phyloP scores from a whole-genome alignment of 768 basidiomycete species.

The Strobilomyces dryophilus region DNA sequence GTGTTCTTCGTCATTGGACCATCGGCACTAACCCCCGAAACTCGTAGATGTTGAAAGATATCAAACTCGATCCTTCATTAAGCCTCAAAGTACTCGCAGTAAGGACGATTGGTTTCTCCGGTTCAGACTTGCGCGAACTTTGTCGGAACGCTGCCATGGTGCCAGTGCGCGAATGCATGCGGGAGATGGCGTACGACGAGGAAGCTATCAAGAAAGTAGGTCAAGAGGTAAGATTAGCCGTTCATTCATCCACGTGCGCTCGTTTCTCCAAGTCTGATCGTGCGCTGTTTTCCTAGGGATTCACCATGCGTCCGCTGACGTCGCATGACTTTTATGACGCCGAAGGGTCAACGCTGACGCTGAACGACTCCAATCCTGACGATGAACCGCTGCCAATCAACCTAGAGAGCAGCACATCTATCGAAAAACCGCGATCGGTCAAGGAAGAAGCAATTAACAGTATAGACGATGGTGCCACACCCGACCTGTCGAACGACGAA shows the following conservation, averaged over 20 bases:
- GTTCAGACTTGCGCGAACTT: conserved; percentile 88
- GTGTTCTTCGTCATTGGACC: background rate
- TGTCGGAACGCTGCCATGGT: conserved; percentile 94
- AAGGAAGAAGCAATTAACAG: background rate
- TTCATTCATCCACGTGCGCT: background rate
- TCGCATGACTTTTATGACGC: conserved; percentile 63
- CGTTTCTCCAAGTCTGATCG: background rate
- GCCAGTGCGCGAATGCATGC: conserved; percentile 82
- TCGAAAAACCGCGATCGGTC: background rate
- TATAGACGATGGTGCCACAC: background rate
- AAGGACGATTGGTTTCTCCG: conserved; percentile 72
- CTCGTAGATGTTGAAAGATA: conserved; percentile 78
- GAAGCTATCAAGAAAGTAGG: conserved; percentile 44
- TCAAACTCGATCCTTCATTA: conserved; percentile 60
- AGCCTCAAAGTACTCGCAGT: conserved; percentile 59
- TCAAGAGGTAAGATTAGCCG: conserved; percentile 34
- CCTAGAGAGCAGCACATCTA: background rate
- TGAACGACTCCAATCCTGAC: conserved; percentile 26
- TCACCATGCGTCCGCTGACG: conserved; percentile 68
- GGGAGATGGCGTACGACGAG: conserved; percentile 43
- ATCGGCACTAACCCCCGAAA: background rate
- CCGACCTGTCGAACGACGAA: background rate
- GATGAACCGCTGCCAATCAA: conserved; percentile 21
- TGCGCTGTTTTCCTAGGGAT: conserved; percentile 47
- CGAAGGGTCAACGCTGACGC: conserved; percentile 30